Percentiles rank a stretch among this genome's conserved stretches.
phyloP scores from a whole-genome alignment of 306 rosid genomes.

The Vachellia collinsii region DNA sequence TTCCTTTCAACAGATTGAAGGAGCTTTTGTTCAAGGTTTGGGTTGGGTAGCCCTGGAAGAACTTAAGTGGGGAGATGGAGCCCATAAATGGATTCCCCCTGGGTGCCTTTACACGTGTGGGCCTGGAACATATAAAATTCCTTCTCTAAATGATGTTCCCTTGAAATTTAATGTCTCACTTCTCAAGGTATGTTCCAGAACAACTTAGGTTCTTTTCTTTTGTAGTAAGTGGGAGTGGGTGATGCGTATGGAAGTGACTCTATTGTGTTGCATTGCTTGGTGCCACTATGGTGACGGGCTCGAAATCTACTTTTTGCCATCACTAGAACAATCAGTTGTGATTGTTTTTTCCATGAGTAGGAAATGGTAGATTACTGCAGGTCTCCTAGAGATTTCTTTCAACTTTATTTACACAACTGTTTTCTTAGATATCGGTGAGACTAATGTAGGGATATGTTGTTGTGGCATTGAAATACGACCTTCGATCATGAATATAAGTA shows the following conservation, averaged over 20 bases:
- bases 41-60: conserved; percentile 98
- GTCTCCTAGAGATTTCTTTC: not conserved
- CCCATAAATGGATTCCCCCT: conserved; percentile 82
- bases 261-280: not conserved
- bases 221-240: not conserved
- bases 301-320: conserved; percentile 9
- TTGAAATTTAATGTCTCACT: conserved; percentile 82
- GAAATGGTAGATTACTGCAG: too few relatives aligned
- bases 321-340: not conserved
- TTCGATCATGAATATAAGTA: too few relatives aligned
- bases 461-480: not conserved
- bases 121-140: conserved; percentile 92
- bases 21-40: conserved; percentile 93
- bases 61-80: conserved; percentile 95
- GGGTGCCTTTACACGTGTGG: conserved; percentile 81
- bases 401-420: not conserved
- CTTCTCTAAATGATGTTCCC: conserved; percentile 82
- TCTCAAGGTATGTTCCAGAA: conserved; percentile 67
- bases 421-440: not conserved
- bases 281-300: conserved; percentile 12
- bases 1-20: conserved; percentile 68
- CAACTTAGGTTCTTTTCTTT: conserved; percentile 26
- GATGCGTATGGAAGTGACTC: conserved; percentile 11
- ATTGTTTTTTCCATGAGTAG: not conserved
- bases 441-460: not conserved